Conservation (phyloP, 306 rosid species). For the Hippophae gyantsensis region DNA sequence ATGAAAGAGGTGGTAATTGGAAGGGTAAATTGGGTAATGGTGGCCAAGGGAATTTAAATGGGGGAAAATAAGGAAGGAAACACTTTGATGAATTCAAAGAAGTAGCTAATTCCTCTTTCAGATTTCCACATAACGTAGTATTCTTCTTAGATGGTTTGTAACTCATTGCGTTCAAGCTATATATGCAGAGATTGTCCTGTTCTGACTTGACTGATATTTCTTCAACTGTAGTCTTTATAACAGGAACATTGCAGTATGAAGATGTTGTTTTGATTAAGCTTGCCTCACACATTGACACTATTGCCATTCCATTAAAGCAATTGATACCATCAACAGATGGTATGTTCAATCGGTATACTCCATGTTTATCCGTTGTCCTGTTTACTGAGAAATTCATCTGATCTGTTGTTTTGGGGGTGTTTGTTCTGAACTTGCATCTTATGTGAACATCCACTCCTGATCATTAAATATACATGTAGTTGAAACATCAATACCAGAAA, state of each 20-base stretch:
- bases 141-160: conserved; percentile 46
- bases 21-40: conserved; percentile 29
- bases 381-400: conserved; percentile 44
- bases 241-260: conserved; percentile 42
- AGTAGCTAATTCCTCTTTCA: conserved; percentile 18
- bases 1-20: conserved; percentile 13
- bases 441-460: conserved; percentile 62
- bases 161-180: conserved; percentile 48
- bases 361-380: conserved; percentile 45
- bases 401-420: conserved; percentile 34
- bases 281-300: conserved; percentile 53
- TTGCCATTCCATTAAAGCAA: conserved; percentile 36
- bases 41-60: conserved; percentile 34
- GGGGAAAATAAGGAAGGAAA: conserved; percentile 38
- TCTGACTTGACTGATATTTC: conserved; percentile 47
- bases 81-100: conserved; percentile 38
- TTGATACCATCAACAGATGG: conserved; percentile 53
- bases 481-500: neutral
- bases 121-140: conserved; percentile 30
- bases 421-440: conserved; percentile 57
- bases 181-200: conserved; percentile 52
- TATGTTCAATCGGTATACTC: conserved; percentile 47
- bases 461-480: neutral
- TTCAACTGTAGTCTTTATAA: conserved; percentile 26
- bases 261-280: conserved; percentile 34